A percentile compares a stretch with the other conserved stretches of the same genome.
phyloP scores from a whole-genome alignment of 2,329 filamentous ascomycete species.

The Sclerotinia minor region DNA sequence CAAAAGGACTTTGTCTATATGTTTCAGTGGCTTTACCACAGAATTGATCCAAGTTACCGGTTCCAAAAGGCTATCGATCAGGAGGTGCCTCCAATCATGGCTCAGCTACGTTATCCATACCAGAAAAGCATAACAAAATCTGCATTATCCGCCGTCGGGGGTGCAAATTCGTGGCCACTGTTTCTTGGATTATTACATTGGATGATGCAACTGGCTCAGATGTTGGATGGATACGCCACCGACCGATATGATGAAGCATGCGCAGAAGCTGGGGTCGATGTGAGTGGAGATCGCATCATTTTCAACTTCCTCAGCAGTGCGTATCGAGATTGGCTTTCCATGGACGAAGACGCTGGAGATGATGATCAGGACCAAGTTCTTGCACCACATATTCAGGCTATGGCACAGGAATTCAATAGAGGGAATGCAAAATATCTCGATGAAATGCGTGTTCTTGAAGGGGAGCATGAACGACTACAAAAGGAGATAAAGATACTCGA shows the following conservation, averaged over 20 bases:
- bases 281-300: slow-evolving; percentile 87
- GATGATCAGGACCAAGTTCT: slow-evolving; percentile 79
- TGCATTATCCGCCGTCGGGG: slow-evolving; percentile 89
- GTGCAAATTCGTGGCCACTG: slow-evolving; percentile 87
- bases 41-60: slow-evolving; percentile 89
- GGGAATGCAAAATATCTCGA: slow-evolving; percentile 82
- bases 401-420: slow-evolving; percentile 84
- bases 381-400: slow-evolving; percentile 78
- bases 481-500: slow-evolving; percentile 89
- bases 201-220: slow-evolving; percentile 97
- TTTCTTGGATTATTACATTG: slow-evolving; percentile 94
- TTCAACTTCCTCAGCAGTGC: slow-evolving; percentile 88
- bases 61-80: slow-evolving; percentile 95
- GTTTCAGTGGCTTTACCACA: slow-evolving; percentile 97
- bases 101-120: slow-evolving; percentile 92
- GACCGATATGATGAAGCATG: slow-evolving; percentile 90
- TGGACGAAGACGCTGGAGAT: slow-evolving; percentile 84
- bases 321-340: slow-evolving; percentile 90
- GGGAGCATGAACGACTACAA: slow-evolving; percentile 75
- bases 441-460: slow-evolving; percentile 82
- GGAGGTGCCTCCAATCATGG: slow-evolving; percentile 88
- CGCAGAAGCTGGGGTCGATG: slow-evolving; percentile 81
- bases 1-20: slow-evolving; percentile 98
- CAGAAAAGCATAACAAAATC: slow-evolving; percentile 96
- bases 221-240: slow-evolving; percentile 79